phyloP scores from a whole-genome alignment of 2,329 filamentous ascomycete genomes.

The Fonsecaea nubica region DNA sequence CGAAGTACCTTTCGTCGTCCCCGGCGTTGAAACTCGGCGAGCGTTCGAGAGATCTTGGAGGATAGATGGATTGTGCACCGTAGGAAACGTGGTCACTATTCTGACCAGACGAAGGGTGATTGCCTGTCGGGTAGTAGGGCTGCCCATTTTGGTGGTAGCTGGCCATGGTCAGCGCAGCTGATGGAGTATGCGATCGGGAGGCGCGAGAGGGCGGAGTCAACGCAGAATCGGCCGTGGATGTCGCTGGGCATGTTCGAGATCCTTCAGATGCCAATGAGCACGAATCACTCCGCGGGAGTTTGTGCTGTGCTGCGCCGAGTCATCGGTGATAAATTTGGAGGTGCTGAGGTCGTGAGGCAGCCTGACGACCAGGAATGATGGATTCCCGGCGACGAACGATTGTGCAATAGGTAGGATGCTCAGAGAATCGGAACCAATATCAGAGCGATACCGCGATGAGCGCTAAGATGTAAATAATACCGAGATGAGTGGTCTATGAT shows the following conservation, averaged over 20 bases:
- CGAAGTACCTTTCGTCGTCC: conserved; percentile 68
- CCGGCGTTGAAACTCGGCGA: conserved; percentile 77
- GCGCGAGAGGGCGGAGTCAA: conserved; percentile 28
- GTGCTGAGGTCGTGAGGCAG: conserved; percentile 23
- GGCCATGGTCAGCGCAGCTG: conserved; percentile 53
- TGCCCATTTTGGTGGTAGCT: conserved; percentile 64
- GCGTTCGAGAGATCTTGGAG: conserved; percentile 55
- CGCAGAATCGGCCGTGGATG: conserved; percentile 25
- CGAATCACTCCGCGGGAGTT: conserved; percentile 24
- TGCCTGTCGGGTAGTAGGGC: conserved; percentile 51
- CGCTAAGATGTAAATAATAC: conserved; percentile 3
- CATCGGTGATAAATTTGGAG: conserved; percentile 18
- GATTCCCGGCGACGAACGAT: conserved; percentile 8
- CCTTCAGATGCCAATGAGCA: conserved; percentile 8
- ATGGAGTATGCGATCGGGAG: conserved; percentile 18
- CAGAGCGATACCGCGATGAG: not conserved
- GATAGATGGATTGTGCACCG: conserved; percentile 39
- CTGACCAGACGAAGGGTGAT: conserved; percentile 43
- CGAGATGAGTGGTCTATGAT: conserved; percentile 10
- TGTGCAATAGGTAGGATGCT: conserved; percentile 7
- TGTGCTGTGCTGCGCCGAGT: conserved; percentile 24
- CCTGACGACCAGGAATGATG: conserved; percentile 14
- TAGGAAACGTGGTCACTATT: conserved; percentile 53
- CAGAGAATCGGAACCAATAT: conserved; percentile 1
- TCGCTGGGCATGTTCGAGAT: conserved; percentile 34